These are phyloP conservation scores for Hortiboletus campestris DNA, from an alignment of 768 basidiomycete species.

Conservation along the genomic window DNA sequence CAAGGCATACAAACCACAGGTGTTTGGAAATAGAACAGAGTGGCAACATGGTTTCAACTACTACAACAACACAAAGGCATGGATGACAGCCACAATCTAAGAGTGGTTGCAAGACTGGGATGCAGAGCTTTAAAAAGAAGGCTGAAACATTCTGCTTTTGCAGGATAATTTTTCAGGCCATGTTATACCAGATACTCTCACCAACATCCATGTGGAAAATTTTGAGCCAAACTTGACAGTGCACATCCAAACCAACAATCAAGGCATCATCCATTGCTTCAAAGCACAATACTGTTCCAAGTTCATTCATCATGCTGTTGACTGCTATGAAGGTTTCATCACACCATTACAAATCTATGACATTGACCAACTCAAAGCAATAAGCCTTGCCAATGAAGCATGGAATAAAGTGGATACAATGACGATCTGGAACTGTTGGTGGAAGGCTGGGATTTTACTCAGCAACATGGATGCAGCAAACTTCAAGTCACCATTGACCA, in stretches of 20 bases:
- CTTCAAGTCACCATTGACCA: no score
- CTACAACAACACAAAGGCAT: not conserved
- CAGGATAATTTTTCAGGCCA: constrained; percentile 7
- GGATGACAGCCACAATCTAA: constrained; percentile 3
- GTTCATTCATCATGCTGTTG: no score
- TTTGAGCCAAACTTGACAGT: constrained; percentile 36
- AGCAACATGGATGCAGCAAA: no score
- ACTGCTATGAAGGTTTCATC: no score
- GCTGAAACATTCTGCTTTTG: not conserved
- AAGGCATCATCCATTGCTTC: constrained; percentile 32
- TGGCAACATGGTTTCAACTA: constrained; percentile 4
- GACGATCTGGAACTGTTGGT: no score
- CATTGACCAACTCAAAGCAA: no score
- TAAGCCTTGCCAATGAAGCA: no score
- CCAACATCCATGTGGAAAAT: constrained; percentile 16
- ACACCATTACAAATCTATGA: no score
- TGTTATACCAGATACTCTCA: constrained; percentile 30
- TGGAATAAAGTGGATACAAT: no score
- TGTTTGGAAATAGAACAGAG: constrained; percentile 2
- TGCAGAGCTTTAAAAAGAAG: not conserved
- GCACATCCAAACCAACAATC: constrained; percentile 37
- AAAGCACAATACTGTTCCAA: constrained; percentile 32
- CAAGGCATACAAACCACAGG: not conserved
- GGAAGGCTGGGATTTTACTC: no score
- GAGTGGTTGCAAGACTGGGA: constrained; percentile 8